A percentile compares a stretch with the other conserved stretches of the same genome.
Conservation (phyloP, 1,284 basidiomycete genomes). For the Pholiota adiposa region DNA sequence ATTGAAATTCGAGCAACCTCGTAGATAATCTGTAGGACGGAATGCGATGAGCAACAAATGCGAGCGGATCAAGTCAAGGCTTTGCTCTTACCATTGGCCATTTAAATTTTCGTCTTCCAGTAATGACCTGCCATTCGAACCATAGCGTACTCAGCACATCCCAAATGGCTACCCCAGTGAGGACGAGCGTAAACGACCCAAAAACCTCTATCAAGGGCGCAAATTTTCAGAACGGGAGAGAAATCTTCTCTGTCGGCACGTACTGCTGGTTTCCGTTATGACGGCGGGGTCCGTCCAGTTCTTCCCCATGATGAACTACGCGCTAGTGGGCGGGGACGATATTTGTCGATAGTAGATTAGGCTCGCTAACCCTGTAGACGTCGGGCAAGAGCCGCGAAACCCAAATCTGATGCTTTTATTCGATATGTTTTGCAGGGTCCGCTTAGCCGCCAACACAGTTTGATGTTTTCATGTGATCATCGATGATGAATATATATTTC, state of each 20-base stretch:
- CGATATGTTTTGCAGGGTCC: no score
- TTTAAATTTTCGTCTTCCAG: slow-evolving; percentile 31
- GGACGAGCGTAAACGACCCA: slow-evolving; percentile 32
- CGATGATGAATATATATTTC: no score
- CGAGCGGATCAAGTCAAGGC: not conserved
- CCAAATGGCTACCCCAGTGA: slow-evolving; percentile 35
- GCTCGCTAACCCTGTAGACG: no score
- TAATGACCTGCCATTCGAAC: slow-evolving; percentile 36
- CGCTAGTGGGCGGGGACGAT: not conserved
- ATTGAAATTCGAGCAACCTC: slow-evolving; percentile 34
- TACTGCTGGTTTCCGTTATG: slow-evolving; percentile 31
- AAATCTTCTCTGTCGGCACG: no score
- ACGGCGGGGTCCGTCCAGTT: slow-evolving; percentile 32
- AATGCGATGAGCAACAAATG: not conserved
- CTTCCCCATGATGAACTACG: slow-evolving; percentile 26
- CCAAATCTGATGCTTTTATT: no score
- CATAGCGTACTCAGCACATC: slow-evolving; percentile 32
- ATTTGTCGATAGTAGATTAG: no score
- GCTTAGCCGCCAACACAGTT: no score
- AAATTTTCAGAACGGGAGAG: no score
- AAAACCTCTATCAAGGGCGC: no score
- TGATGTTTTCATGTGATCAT: no score
- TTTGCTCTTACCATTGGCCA: slow-evolving; percentile 35
- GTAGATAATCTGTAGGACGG: slow-evolving; percentile 29
- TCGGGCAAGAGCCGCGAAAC: no score